These are phyloP conservation scores for Lathyrus tuberosus DNA, from an alignment of 306 rosid genomes.

Conservation along the genomic window DNA sequence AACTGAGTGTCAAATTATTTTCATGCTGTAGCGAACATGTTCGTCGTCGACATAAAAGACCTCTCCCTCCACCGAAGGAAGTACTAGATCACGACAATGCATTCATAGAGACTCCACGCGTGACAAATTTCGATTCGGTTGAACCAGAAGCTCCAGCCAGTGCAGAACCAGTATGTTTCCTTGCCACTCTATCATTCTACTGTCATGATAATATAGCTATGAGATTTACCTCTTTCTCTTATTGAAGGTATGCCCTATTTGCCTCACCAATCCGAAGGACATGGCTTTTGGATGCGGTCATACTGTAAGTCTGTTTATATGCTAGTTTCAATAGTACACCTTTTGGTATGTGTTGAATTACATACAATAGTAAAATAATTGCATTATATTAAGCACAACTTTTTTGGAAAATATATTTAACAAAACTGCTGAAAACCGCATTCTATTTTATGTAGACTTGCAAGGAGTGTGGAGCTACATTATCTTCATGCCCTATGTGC, in stretches of 20 bases:
- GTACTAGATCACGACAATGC: slow-evolving; percentile 74
- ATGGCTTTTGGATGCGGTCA: slow-evolving; percentile 99
- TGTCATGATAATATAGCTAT: slow-evolving; percentile 12
- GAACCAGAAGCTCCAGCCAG: slow-evolving; percentile 54
- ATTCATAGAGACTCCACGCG: slow-evolving; percentile 40
- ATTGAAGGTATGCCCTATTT: slow-evolving; percentile 82
- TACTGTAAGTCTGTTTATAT: slow-evolving; percentile 58
- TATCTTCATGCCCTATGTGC: slow-evolving; percentile 78
- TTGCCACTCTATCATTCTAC: slow-evolving; percentile 26
- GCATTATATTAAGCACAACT: not conserved
- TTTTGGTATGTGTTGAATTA: not conserved
- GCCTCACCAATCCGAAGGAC: slow-evolving; percentile 87
- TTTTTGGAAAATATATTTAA: not conserved
- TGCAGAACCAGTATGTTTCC: slow-evolving; percentile 61
- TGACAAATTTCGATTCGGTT: slow-evolving; percentile 38
- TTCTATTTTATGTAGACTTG: slow-evolving; percentile 61
- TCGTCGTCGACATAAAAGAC: slow-evolving; percentile 49
- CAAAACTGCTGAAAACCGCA: not conserved
- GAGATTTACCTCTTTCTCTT: slow-evolving; percentile 34
- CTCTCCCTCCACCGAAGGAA: slow-evolving; percentile 81
- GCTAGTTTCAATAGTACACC: not conserved
- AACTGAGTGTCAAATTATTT: slow-evolving; percentile 26
- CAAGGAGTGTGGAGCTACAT: slow-evolving; percentile 77
- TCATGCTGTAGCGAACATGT: slow-evolving; percentile 53
- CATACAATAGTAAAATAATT: not conserved